Percentiles rank a stretch among this genome's conserved stretches.
Evolutionary conservation across 257 asterid species (phyloP).

Genomic region (Solanum acaule): DNA sequence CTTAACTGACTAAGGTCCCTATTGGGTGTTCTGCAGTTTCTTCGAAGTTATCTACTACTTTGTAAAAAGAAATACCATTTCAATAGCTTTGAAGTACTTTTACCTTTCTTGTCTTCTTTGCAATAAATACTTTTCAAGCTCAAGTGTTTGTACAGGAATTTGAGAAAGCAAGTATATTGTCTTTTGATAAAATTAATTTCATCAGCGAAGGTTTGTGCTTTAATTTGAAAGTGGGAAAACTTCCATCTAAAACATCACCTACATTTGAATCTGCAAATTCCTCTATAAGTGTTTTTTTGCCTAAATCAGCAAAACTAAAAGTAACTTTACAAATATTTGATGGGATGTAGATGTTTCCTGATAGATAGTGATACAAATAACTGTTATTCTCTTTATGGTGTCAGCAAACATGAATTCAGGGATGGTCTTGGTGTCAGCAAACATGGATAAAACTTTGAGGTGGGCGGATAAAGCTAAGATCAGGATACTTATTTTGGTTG

Average conservation of each 20-base stretch:
- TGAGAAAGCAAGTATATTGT: background rate
- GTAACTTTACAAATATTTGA: background rate
- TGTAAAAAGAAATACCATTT: background rate
- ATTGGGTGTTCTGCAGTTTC: background rate
- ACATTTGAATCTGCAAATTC: background rate
- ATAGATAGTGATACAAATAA: background rate
- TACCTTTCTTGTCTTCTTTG: background rate
- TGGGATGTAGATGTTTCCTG: background rate
- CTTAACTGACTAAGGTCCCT: background rate
- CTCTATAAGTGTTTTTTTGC: background rate
- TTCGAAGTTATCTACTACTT: background rate
- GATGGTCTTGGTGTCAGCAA: background rate
- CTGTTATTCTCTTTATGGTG: background rate
- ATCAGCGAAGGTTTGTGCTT: background rate
- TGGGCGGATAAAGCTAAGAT: background rate
- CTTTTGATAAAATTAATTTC: background rate
- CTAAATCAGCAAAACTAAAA: background rate
- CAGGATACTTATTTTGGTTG: background rate
- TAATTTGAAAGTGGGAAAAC: background rate
- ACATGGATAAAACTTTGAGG: background rate
- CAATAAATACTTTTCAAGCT: background rate
- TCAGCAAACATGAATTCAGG: background rate
- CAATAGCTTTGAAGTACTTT: background rate
- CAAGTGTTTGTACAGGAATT: background rate
- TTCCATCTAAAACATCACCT: background rate